Base-by-base conservation (phyloP, 768 basidiomycete species). In the Lactarius sp. region DNA sequence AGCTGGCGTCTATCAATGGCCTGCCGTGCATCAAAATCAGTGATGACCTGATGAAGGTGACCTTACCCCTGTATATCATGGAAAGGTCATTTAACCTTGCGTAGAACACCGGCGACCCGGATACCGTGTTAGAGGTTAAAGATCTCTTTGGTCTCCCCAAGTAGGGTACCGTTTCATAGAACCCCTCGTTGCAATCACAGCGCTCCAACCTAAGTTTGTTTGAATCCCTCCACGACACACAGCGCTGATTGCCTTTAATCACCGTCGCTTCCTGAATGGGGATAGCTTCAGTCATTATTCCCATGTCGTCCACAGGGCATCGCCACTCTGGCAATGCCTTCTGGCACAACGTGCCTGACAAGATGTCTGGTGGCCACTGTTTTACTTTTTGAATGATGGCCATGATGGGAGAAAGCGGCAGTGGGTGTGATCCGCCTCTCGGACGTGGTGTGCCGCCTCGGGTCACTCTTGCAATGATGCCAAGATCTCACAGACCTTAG, bases 11-110 rank as follows among this genome's bases (percentile, higher is more conserved):
- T 51, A 86, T 97, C 13, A 79, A 91, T 69, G 82, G 81, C 10
- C 79, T 79, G 61, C 84, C 86, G 1, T 96, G 94, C 68, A 84
- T 98, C 68, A 98, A 99, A 76, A 85, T 99, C 69, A 94, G 92
- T 60, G 97, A 98, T 73, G 95, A 98, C 70, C 71, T 87, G 59
- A 87, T 79, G 9, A 99, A 98, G 84, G 87, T 85, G 41, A 12
- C 71, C 53, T 5, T 36, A 54, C 22, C 44, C 41, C 47, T 58
- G 13, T 18, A 52, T 41, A 20, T 63, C 52, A 13, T 31, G 52
- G 14, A 55, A 37, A 54, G 31, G n/a, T 37, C 31, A 51, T 50
- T 44, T 46, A 22, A 41, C 41, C 27, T 34, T 57, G 31, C 5
- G 16, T 68, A 77, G 83, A 81, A 82, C 66, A 83, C 83, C 4